A percentile compares a stretch with the other conserved stretches of the same genome.
Evolutionary conservation across 371 early-diverging fungal genomes (phyloP).

Genomic region (Mucor ambiguus): DNA sequence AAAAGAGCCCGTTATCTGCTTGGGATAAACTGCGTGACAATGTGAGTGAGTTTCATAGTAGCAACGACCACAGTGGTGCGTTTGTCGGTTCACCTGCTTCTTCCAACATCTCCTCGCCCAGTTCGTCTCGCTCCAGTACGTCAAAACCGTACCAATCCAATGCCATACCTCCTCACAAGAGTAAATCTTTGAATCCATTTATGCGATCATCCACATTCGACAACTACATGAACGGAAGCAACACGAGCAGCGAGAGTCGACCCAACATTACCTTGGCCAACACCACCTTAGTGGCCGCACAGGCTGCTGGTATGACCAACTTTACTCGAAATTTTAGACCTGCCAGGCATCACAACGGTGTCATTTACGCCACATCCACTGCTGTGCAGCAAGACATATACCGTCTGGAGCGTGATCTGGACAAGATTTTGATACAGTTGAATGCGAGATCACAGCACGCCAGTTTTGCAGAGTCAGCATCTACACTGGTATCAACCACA

Average conservation of each 20-base stretch:
- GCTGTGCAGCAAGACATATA: slow-evolving; percentile 52
- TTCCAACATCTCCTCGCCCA: background rate
- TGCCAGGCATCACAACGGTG: slow-evolving; percentile 27
- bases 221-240: background rate
- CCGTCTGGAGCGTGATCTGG: slow-evolving; percentile 43
- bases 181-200: slow-evolving; percentile 13
- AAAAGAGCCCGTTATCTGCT: slow-evolving; percentile 5
- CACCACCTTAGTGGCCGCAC: slow-evolving; percentile 32
- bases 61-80: background rate
- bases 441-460: slow-evolving; percentile 23
- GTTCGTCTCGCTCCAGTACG: slow-evolving; percentile 1
- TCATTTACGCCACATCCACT: slow-evolving; percentile 40
- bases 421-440: slow-evolving; percentile 31
- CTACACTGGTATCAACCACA: slow-evolving; percentile 1
- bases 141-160: background rate
- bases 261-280: slow-evolving; percentile 15
- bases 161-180: background rate
- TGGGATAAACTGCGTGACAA: slow-evolving; percentile 20
- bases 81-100: background rate
- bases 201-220: slow-evolving; percentile 13
- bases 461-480: slow-evolving; percentile 24
- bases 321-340: slow-evolving; percentile 27
- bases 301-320: slow-evolving; percentile 34
- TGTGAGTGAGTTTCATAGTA: background rate
- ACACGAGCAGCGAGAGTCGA: background rate